Evolutionary conservation across 2,329 filamentous ascomycete genomes (phyloP).

Genomic region (Aspergillus tanneri): DNA sequence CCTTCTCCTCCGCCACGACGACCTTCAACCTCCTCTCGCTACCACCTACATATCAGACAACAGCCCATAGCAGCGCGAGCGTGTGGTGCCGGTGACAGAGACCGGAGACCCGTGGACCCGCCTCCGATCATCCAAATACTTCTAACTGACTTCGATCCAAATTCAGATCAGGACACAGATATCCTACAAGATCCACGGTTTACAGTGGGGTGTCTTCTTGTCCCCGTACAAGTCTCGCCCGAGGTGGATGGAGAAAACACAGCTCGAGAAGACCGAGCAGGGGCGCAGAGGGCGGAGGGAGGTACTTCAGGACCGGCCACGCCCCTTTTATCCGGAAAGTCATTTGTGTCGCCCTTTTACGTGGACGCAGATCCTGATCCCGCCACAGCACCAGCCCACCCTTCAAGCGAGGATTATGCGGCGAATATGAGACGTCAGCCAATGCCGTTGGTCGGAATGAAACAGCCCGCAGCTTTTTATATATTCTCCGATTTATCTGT

Average conservation of each 20-base stretch:
- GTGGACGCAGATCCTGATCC: slow-evolving; percentile 46
- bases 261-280: slow-evolving; percentile 18
- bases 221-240: slow-evolving; percentile 30
- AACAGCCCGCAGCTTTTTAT: slow-evolving; percentile 45
- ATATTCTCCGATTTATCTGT: slow-evolving; percentile 51
- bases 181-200: slow-evolving; percentile 42
- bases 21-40: slow-evolving; percentile 30
- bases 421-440: background rate
- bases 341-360: slow-evolving; percentile 45
- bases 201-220: slow-evolving; percentile 46
- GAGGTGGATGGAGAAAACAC: slow-evolving; percentile 8
- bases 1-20: slow-evolving; percentile 25
- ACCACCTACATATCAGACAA: slow-evolving; percentile 46
- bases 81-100: slow-evolving; percentile 48
- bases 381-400: slow-evolving; percentile 8
- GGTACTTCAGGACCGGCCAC: slow-evolving; percentile 24
- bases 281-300: slow-evolving; percentile 15
- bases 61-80: slow-evolving; percentile 49
- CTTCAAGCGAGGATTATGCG: background rate
- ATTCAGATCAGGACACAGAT: slow-evolving; percentile 37
- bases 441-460: background rate
- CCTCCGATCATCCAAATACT: slow-evolving; percentile 50
- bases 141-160: slow-evolving; percentile 45
- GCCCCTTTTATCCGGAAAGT: slow-evolving; percentile 39
- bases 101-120: slow-evolving; percentile 48